Percentiles rank a stretch among this genome's conserved stretches.
Conservation (phyloP, 768 basidiomycete genomes). For the Hypholoma sublateritium region DNA sequence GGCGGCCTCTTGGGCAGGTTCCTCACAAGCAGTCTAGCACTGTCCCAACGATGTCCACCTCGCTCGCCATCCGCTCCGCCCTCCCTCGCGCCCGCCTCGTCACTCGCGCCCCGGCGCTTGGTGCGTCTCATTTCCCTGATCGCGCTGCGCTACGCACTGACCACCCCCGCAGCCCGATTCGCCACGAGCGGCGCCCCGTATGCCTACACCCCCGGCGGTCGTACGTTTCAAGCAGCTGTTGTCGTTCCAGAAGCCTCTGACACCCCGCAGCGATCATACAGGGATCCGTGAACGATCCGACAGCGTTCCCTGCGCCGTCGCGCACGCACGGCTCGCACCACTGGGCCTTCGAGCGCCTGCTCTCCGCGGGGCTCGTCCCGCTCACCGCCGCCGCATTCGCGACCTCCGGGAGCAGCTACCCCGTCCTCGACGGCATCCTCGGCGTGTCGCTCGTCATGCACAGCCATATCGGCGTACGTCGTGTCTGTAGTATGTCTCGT, state of each 20-base stretch:
- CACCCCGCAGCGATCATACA: slow-evolving; percentile 66
- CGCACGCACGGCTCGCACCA: slow-evolving; percentile 85
- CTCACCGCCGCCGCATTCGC: slow-evolving; percentile 85
- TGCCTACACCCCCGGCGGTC: slow-evolving; percentile 67
- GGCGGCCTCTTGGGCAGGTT: too few relatives aligned
- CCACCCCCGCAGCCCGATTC: slow-evolving; percentile 43
- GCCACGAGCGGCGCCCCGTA: slow-evolving; percentile 29
- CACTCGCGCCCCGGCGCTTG: too few relatives aligned
- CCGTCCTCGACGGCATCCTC: slow-evolving; percentile 86
- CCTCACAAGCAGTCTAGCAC: too few relatives aligned
- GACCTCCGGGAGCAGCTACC: slow-evolving; percentile 71
- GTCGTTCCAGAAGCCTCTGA: not conserved
- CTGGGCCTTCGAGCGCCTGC: too few relatives aligned
- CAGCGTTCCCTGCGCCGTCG: slow-evolving; percentile 80
- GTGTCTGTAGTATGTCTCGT: not conserved
- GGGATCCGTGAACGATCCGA: slow-evolving; percentile 95
- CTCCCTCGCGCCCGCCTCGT: too few relatives aligned
- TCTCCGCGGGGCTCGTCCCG: too few relatives aligned
- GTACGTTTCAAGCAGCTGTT: too few relatives aligned
- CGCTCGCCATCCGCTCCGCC: too few relatives aligned
- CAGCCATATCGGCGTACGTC: slow-evolving; percentile 88
- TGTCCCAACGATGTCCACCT: too few relatives aligned
- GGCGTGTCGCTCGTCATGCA: slow-evolving; percentile 90
- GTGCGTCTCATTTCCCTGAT: too few relatives aligned
- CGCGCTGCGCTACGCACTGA: too few relatives aligned